phyloP scores from a whole-genome alignment of 2,329 filamentous ascomycete genomes.

The Clonostachys rhizophaga region DNA sequence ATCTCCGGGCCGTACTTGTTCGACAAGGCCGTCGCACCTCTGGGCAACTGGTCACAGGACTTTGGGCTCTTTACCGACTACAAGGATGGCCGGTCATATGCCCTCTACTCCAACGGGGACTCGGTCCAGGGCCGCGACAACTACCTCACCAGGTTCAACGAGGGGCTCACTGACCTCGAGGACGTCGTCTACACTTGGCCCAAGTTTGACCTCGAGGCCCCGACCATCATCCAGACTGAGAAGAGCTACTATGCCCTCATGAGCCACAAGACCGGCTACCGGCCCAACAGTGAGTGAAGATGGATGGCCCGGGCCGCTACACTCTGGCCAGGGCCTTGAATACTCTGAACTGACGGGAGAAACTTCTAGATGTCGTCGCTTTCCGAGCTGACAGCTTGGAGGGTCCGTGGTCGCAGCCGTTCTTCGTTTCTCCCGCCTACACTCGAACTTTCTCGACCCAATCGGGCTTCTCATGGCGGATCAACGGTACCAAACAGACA shows the following conservation, averaged over 20 bases:
- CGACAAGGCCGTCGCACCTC: constrained; percentile 44
- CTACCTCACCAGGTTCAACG: constrained; percentile 49
- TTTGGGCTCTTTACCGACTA: constrained; percentile 58
- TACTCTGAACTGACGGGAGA: constrained; percentile 4
- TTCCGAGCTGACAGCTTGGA: constrained; percentile 42
- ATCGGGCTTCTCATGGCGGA: constrained; percentile 41
- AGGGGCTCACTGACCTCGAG: constrained; percentile 43
- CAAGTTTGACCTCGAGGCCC: constrained; percentile 57
- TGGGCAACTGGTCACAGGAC: constrained; percentile 60
- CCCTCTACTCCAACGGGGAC: constrained; percentile 57
- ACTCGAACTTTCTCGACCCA: constrained; percentile 47
- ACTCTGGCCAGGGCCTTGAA: accelerated
- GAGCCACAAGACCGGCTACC: constrained; percentile 60
- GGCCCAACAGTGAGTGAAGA: constrained; percentile 40
- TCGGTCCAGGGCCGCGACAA: constrained; percentile 48
- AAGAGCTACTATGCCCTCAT: constrained; percentile 55
- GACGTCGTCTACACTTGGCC: constrained; percentile 48
- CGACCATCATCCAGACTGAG: constrained; percentile 56
- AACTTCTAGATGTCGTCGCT: constrained; percentile 37
- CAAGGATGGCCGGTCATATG: constrained; percentile 49
- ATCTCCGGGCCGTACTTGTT: constrained; percentile 51
- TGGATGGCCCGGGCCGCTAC: constrained; percentile 2
- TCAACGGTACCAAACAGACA: constrained; percentile 41
- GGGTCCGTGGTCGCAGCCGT: constrained; percentile 48
- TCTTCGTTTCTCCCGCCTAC: constrained; percentile 40